These are phyloP conservation scores for Phaeosphaeria sp. DNA, from an alignment of 2,329 filamentous ascomycete genomes.

Conservation along the genomic window DNA sequence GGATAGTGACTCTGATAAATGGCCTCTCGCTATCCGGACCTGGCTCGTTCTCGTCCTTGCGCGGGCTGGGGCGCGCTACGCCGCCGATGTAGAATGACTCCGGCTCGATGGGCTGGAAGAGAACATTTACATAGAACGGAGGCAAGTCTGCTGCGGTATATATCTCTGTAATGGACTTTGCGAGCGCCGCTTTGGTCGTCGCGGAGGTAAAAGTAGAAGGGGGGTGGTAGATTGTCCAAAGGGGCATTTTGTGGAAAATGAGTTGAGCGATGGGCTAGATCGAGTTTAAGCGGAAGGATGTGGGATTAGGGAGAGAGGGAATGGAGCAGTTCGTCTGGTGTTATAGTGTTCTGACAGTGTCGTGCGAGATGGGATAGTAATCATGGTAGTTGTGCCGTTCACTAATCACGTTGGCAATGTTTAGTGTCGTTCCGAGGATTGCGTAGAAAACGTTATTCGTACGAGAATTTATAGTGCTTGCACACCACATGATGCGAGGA, in stretches of 20 bases:
- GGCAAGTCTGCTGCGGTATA: conserved; percentile 48
- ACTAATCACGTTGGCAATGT: background rate
- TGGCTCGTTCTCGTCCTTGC: conserved; percentile 10
- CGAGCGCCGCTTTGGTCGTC: conserved; percentile 38
- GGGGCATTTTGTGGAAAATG: conserved; percentile 44
- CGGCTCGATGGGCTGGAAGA: conserved; percentile 44
- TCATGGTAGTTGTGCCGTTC: background rate
- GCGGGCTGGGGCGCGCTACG: conserved; percentile 17
- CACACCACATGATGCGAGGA: too few species aligned
- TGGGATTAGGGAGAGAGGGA: background rate
- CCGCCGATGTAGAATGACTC: conserved; percentile 43
- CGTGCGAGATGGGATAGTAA: background rate
- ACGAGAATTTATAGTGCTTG: too few species aligned
- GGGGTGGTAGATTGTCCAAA: conserved; percentile 54
- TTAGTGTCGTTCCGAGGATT: too few species aligned
- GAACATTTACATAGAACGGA: conserved; percentile 54
- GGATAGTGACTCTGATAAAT: conserved; percentile 47
- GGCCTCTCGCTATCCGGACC: conserved; percentile 21
- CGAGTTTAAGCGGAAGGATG: background rate
- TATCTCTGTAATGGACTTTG: conserved; percentile 49
- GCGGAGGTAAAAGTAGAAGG: conserved; percentile 39
- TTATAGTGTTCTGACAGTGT: too few species aligned
- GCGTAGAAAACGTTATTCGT: too few species aligned
- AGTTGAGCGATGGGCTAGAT: too few species aligned
- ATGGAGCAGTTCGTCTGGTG: background rate